phyloP scores from a whole-genome alignment of 352 stramenopile species.

The Pythium aquatile region DNA sequence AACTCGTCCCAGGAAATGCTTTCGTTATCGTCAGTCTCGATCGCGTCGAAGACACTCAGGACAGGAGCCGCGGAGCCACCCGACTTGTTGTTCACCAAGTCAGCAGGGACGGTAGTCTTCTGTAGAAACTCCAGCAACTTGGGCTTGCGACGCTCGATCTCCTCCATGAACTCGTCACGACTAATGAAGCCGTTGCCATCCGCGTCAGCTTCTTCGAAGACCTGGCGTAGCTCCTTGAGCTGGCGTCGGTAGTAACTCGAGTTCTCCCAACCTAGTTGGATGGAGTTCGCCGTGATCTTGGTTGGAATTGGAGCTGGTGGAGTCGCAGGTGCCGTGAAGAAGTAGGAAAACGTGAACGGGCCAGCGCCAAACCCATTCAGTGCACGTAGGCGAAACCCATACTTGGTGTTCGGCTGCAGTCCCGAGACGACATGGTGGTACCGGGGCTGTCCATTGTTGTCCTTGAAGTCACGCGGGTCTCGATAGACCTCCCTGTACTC shows the following conservation, averaged over 20 bases:
- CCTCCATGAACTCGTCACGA: conserved; percentile 84
- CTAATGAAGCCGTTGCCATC: conserved; percentile 76
- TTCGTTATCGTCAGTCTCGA: conserved; percentile 90
- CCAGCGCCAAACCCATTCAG: conserved; percentile 91
- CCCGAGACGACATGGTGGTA: conserved; percentile 70
- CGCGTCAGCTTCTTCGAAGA: conserved; percentile 81
- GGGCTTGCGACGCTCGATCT: conserved; percentile 76
- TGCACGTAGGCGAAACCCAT: conserved; percentile 85
- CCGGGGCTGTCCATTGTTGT: conserved; percentile 75
- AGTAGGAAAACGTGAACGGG: conserved; percentile 81
- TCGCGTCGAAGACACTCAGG: conserved; percentile 86
- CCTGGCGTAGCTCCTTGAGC: conserved; percentile 66
- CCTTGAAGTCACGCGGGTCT: conserved; percentile 83
- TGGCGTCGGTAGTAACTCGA: conserved; percentile 64
- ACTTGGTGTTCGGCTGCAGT: conserved; percentile 85
- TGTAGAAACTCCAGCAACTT: conserved; percentile 76
- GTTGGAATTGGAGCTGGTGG: conserved; percentile 69
- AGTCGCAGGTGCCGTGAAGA: conserved; percentile 75
- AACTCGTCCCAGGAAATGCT: conserved; percentile 88
- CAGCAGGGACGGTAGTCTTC: conserved; percentile 36
- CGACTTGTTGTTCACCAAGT: not conserved
- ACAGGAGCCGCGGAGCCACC: conserved; percentile 13
- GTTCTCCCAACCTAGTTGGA: conserved; percentile 77
- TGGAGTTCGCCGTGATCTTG: conserved; percentile 61
- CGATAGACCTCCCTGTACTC: conserved; percentile 83